Evolutionary conservation across 2,329 filamentous ascomycete species (phyloP).

Genomic region (Stagonosporopsis cucurbitacearum): DNA sequence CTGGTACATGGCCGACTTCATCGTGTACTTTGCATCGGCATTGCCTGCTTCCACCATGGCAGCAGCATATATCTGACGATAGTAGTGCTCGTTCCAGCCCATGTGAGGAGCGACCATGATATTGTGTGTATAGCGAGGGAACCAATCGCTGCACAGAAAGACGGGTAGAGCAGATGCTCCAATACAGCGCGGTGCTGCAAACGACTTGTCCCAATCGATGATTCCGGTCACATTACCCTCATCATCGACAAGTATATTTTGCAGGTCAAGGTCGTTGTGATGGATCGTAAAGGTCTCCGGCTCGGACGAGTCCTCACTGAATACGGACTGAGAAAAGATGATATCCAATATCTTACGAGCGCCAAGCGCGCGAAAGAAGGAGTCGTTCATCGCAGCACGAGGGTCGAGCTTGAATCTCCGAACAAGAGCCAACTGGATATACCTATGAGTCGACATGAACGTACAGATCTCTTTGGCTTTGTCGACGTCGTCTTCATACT

Average conservation of each 20-base stretch:
- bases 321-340: slow-evolving; percentile 3
- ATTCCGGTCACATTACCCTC: slow-evolving; percentile 30
- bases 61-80: slow-evolving; percentile 18
- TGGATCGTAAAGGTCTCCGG: slow-evolving; percentile 27
- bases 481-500: background rate
- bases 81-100: slow-evolving; percentile 7
- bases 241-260: slow-evolving; percentile 33
- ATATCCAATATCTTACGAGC: background rate
- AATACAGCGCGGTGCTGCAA: slow-evolving; percentile 22
- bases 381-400: background rate
- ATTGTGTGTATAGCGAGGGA: background rate
- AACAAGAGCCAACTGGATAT: background rate
- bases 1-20: background rate
- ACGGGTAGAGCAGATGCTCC: slow-evolving; percentile 19
- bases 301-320: background rate
- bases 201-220: slow-evolving; percentile 29
- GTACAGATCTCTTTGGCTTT: background rate
- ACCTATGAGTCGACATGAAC: background rate
- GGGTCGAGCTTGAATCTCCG: background rate
- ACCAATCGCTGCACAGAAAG: slow-evolving; percentile 17
- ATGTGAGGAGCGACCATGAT: background rate
- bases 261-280: slow-evolving; percentile 33
- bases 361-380: background rate
- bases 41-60: slow-evolving; percentile 13
- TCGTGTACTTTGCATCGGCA: slow-evolving; percentile 16